phyloP scores from a whole-genome alignment of 441 rosid species.

The Rhodomyrtus psidioides region DNA sequence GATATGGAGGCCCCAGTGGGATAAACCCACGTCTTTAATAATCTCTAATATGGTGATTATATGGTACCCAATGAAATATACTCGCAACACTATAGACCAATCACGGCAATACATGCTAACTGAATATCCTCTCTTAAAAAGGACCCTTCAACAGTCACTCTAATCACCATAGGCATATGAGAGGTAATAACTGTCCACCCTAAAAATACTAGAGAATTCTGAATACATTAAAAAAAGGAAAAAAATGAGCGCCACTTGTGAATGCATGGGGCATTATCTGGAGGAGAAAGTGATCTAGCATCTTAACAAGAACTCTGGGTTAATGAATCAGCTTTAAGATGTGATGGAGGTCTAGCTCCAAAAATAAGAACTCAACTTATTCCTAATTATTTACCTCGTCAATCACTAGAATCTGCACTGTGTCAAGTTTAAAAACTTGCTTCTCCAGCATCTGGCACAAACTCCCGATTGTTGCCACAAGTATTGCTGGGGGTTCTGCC shows the following conservation, averaged over 20 bases:
- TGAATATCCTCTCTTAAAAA: not conserved
- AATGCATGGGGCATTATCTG: not conserved
- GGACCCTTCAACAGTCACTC: not conserved
- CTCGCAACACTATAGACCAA: not conserved
- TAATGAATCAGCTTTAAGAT: not conserved
- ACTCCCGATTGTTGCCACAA: constrained; percentile 80
- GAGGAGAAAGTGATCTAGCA: not conserved
- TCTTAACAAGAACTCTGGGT: not conserved
- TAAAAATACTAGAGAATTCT: not conserved
- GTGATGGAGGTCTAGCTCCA: not conserved
- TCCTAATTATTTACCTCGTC: constrained; percentile 55
- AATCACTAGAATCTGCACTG: constrained; percentile 60
- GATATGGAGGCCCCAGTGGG: not conserved
- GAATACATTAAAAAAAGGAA: not conserved
- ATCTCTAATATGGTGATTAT: not conserved
- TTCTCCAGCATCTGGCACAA: constrained; percentile 81
- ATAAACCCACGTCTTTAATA: not conserved
- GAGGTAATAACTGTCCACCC: not conserved
- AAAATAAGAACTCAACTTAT: not conserved
- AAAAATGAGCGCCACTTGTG: not conserved
- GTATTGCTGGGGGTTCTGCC: constrained; percentile 91
- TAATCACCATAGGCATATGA: not conserved
- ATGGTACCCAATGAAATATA: not conserved
- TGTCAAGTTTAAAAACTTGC: constrained; percentile 57
- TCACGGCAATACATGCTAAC: not conserved